phyloP scores from a whole-genome alignment of 2,329 filamentous ascomycete genomes.

The Aspergillus viridinutans region DNA sequence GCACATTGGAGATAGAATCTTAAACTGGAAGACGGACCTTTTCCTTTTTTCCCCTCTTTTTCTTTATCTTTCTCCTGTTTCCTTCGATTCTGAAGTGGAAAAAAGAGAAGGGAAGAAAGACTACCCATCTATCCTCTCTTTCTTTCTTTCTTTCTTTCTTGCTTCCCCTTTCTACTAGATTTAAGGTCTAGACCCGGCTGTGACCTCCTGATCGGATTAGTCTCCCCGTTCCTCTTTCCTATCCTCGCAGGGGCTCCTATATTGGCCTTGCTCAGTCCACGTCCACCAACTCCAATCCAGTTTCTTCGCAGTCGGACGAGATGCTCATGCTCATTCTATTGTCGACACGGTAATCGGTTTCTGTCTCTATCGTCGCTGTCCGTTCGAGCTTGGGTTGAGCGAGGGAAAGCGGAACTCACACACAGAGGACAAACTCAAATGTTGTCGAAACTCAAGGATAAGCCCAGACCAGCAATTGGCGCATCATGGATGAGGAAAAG shows the following conservation, averaged over 20 bases:
- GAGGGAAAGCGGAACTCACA: neutral
- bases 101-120: too few species aligned
- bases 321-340: slow-evolving; percentile 17
- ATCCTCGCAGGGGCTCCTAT: neutral
- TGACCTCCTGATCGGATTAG: neutral
- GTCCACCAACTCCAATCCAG: neutral
- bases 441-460: slow-evolving; percentile 23
- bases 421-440: slow-evolving; percentile 12
- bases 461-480: slow-evolving; percentile 16
- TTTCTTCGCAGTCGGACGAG: slow-evolving; percentile 8
- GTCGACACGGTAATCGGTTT: slow-evolving; percentile 10
- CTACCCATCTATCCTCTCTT: neutral
- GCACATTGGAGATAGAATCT: slow-evolving; percentile 6
- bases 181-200: neutral
- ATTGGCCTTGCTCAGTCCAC: neutral
- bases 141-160: neutral
- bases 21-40: slow-evolving; percentile 2
- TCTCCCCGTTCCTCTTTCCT: neutral
- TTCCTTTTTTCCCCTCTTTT: neutral
- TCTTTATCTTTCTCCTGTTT: slow-evolving; percentile 1
- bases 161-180: slow-evolving; percentile 1
- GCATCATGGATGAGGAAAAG: slow-evolving; percentile 32
- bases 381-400: neutral
- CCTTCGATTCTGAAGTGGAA: neutral
- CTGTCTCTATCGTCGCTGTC: slow-evolving; percentile 4